These are phyloP conservation scores for Bretschneidera sinensis DNA, from an alignment of 345 rosid species.

Conservation along the genomic window DNA sequence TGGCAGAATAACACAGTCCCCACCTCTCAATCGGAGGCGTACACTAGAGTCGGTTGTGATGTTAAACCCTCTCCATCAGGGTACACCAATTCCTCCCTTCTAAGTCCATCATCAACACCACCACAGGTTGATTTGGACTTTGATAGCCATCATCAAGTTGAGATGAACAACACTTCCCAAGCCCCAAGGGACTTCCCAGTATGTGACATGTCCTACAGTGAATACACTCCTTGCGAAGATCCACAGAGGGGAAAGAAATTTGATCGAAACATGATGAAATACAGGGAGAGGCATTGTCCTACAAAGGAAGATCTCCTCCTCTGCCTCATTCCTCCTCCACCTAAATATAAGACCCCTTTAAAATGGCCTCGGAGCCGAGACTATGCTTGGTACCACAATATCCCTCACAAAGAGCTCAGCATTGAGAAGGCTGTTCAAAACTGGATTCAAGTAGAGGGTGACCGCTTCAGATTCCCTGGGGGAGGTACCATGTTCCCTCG, in stretches of 20 bases:
- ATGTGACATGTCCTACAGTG: conserved; percentile 70
- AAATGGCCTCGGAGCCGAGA: conserved; percentile 98
- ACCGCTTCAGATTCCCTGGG: conserved; percentile 90
- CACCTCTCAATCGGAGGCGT: conserved; percentile 31
- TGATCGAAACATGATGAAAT: conserved; percentile 74
- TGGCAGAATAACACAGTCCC: conserved; percentile 60
- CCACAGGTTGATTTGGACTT: conserved; percentile 45
- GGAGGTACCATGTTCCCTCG: conserved; percentile 96
- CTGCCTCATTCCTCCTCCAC: conserved; percentile 92
- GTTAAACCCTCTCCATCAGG: conserved; percentile 22
- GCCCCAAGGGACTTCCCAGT: conserved; percentile 38
- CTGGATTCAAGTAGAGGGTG: conserved; percentile 93
- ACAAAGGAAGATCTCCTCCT: conserved; percentile 54
- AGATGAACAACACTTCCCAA: conserved; percentile 27
- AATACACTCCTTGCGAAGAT: conserved; percentile 87
- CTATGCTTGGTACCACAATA: conserved; percentile 92
- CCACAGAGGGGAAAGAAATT: conserved; percentile 68
- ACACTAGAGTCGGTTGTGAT: conserved; percentile 40
- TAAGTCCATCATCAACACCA: conserved; percentile 20
- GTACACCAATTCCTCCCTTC: conserved; percentile 6
- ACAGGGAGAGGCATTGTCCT: conserved; percentile 94
- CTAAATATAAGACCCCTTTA: conserved; percentile 88
- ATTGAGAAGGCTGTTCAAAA: conserved; percentile 96
- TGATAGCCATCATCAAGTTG: conserved; percentile 65
- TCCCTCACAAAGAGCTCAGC: conserved; percentile 91